phyloP scores from a whole-genome alignment of 352 stramenopile species.

The Phytopythium cucurbitacearum region DNA sequence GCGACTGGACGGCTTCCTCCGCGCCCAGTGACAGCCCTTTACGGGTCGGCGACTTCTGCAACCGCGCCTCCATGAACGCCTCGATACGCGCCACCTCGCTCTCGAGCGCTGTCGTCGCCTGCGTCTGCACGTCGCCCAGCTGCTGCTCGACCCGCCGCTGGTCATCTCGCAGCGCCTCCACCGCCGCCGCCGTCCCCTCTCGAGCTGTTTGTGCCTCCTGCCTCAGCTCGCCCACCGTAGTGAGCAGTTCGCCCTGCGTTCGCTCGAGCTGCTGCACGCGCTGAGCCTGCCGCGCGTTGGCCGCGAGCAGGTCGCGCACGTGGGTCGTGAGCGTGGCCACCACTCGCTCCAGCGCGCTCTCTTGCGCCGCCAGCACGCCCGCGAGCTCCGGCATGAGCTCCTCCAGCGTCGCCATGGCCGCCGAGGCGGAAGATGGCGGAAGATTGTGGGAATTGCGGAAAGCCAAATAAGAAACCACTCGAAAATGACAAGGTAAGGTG shows the following conservation, averaged over 20 bases:
- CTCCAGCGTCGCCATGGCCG: conserved; percentile 54
- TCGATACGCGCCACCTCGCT: conserved; percentile 2
- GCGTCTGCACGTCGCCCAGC: conserved; percentile 1
- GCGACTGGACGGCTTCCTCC: conserved; percentile 37
- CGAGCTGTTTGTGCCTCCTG: conserved; percentile 10
- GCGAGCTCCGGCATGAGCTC: conserved; percentile 63
- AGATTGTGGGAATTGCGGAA: not conserved
- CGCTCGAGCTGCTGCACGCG: conserved; percentile 33
- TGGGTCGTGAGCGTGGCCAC: conserved; percentile 49
- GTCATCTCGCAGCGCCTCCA: conserved; percentile 15
- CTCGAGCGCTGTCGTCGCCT: conserved; percentile 9
- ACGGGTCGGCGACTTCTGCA: conserved; percentile 14
- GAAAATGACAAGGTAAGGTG: not conserved
- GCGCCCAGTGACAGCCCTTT: conserved; percentile 20
- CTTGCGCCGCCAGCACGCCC: conserved; percentile 54
- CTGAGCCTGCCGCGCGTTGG: conserved; percentile 25
- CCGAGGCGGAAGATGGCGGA: not conserved
- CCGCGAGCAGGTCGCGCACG: conserved; percentile 37
- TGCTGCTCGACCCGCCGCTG: conserved; percentile 15
- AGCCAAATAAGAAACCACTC: not conserved
- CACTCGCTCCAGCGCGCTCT: conserved; percentile 48
- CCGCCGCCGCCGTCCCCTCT: conserved; percentile 17
- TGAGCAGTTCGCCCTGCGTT: conserved; percentile 20
- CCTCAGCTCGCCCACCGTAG: conserved; percentile 20
- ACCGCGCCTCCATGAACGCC: conserved; percentile 12